Evolutionary conservation across 2,329 filamentous ascomycete species (phyloP).

Genomic region (Colletotrichum viniferum): DNA sequence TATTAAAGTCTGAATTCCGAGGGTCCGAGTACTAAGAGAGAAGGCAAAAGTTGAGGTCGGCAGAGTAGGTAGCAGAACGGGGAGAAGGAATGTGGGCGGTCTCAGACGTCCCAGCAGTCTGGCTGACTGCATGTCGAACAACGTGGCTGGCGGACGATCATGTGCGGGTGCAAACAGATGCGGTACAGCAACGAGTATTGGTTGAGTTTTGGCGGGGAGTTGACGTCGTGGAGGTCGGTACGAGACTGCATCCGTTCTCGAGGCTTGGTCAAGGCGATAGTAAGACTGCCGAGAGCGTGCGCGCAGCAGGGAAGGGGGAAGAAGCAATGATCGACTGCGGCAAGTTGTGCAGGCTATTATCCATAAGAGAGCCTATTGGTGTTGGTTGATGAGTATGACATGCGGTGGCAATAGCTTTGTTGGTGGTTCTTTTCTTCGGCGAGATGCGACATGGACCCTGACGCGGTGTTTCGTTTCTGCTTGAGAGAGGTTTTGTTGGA

Average conservation of each 20-base stretch:
- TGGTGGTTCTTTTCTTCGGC: neutral
- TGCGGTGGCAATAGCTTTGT: neutral
- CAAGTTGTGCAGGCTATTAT: neutral
- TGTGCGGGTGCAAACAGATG: neutral
- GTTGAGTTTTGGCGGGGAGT: neutral
- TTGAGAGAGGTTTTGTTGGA: neutral
- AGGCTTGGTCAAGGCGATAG: neutral
- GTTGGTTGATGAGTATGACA: neutral
- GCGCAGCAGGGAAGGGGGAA: neutral
- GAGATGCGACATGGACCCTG: neutral
- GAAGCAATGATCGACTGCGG: slow-evolving; percentile 11
- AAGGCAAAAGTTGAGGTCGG: neutral
- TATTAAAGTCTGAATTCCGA: neutral
- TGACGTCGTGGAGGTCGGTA: neutral
- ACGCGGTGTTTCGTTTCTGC: neutral
- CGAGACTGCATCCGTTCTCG: neutral
- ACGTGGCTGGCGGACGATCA: neutral
- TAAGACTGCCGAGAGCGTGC: neutral
- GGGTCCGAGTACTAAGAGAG: neutral
- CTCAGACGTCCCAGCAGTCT: neutral
- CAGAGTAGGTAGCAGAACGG: neutral
- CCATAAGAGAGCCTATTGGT: neutral
- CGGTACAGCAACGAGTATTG: neutral
- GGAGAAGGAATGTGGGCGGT: neutral
- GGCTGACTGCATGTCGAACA: neutral